These are phyloP conservation scores for Wallacemonas rigidus DNA, from an alignment of 208 protist genomes.

Conservation along the genomic window DNA sequence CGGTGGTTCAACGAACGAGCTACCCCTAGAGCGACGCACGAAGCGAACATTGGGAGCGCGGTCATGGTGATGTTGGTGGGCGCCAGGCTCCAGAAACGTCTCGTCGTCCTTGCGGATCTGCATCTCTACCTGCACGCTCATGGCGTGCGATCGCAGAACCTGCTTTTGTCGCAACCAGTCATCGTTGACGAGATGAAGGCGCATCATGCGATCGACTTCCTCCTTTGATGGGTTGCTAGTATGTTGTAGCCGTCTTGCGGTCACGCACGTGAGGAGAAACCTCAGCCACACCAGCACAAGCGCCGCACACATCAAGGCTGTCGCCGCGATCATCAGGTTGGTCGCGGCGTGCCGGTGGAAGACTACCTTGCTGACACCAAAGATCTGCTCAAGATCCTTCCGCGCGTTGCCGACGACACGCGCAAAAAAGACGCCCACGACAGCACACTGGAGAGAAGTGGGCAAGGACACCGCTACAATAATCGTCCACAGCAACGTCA, in stretches of 20 bases:
- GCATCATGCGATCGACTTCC: conserved; percentile 45
- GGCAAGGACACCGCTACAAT: conserved; percentile 32
- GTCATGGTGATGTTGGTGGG: conserved; percentile 14
- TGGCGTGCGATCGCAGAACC: conserved; percentile 58
- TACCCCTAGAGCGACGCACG: conserved; percentile 1
- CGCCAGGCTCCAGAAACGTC: conserved; percentile 15
- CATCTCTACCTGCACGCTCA: conserved; percentile 64
- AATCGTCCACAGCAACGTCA: conserved; percentile 28
- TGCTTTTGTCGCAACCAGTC: conserved; percentile 75
- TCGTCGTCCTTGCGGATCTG: conserved; percentile 21
- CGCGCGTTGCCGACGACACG: conserved; percentile 40
- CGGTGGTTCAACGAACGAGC: conserved; percentile 6
- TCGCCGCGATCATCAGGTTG: conserved; percentile 48
- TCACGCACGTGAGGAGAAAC: conserved; percentile 27
- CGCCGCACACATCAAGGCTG: conserved; percentile 33
- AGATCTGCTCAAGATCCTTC: conserved; percentile 17
- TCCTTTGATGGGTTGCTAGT: conserved; percentile 24
- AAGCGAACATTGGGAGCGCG: conserved; percentile 7
- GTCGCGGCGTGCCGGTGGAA: conserved; percentile 36
- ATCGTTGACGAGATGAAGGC: conserved; percentile 66
- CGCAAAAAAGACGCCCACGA: conserved; percentile 45
- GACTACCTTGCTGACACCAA: conserved; percentile 12
- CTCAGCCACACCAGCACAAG: conserved; percentile 34
- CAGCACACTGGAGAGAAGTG: conserved; percentile 44
- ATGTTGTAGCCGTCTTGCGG: conserved; percentile 26